Evolutionary conservation across 768 basidiomycete species (phyloP).

Genomic region (Arthromyces matolae): DNA sequence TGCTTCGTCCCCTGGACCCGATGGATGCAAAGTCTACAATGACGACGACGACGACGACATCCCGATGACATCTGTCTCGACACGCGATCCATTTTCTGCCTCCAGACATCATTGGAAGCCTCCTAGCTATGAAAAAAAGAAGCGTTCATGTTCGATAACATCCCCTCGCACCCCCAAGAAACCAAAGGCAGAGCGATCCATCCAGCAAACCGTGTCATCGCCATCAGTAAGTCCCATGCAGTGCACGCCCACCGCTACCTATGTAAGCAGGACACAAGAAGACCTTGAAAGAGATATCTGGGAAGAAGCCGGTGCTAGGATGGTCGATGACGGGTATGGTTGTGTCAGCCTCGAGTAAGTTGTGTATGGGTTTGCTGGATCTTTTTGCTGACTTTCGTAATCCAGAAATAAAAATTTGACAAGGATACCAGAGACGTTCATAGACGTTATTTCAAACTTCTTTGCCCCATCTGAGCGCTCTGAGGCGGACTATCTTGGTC

Average conservation of each 20-base stretch:
- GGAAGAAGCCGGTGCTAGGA: slow-evolving; percentile 41
- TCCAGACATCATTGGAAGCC: slow-evolving; percentile 42
- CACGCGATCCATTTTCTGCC: slow-evolving; percentile 50
- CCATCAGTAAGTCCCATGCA: not conserved
- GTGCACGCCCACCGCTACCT: not conserved
- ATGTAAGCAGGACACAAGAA: slow-evolving; percentile 22
- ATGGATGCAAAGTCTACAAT: slow-evolving; percentile 9
- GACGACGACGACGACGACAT: slow-evolving; percentile 16
- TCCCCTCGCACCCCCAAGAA: slow-evolving; percentile 13
- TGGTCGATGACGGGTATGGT: slow-evolving; percentile 46
- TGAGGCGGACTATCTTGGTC: slow-evolving; percentile 19
- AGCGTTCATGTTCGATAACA: slow-evolving; percentile 13
- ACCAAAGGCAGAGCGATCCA: slow-evolving; percentile 2
- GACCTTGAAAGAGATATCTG: slow-evolving; percentile 38
- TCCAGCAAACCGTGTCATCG: not conserved
- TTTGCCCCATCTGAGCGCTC: slow-evolving; percentile 38
- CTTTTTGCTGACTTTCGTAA: slow-evolving; percentile 5
- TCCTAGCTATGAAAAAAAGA: slow-evolving; percentile 47
- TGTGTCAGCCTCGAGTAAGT: slow-evolving; percentile 55
- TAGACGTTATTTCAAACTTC: slow-evolving; percentile 43
- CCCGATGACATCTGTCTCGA: slow-evolving; percentile 13
- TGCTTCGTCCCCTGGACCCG: slow-evolving; percentile 27
- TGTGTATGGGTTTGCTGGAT: not conserved
- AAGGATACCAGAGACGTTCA: slow-evolving; percentile 46
- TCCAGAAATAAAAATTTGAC: slow-evolving; percentile 40